Base-by-base conservation (phyloP, 352 stramenopile genomes). In the Phytophthora pistaciae region DNA sequence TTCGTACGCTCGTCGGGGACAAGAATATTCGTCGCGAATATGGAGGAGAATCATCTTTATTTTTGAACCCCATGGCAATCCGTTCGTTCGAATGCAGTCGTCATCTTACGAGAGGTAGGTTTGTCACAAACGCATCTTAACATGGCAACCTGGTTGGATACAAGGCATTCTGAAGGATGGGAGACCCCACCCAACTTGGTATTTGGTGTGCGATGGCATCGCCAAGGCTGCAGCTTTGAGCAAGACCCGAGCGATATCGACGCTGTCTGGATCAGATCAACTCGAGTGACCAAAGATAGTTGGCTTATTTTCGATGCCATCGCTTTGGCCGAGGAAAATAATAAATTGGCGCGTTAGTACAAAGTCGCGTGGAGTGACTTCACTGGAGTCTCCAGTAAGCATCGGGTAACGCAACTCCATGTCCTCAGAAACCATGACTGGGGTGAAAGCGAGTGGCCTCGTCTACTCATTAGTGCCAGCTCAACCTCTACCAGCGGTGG, bases 391-490 rank as follows among this genome's bases (percentile, higher is more conserved):
- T 29, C 27, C 3, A 29, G 27, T 29, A 29, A 36, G 29, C 29
- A 36, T 36, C 29, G 8, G 29, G 29, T 36, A 11, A 36, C 29
- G 7, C 29, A 36, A 36, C 29, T 9, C 29, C 29, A 56, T 36
- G 57, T 54, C 56, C 10, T 29, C 13, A 29, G 14, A 33, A 38
- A 33, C 5, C 1, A 64, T 36, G 18, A 21, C 14, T 3, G 16
- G 21, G 13, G 11, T 20, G 13, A 48, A 8, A 20, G 50, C 31
- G n/a, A 44, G 36, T 48, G 46, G 38, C 18, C 23, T 16, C n/a
- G 11, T 64, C 9, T 80, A 79, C 52, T 48, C 72, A 3, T 49
- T 80, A 18, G 66, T 80, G 36, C 69, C 68, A 13, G 66, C 72
- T 4, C 29, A 50, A 6, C n/a, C 61, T 10, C 68, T 83, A 27